Conservation (phyloP, 306 rosid species). For the Cicer bijugum region DNA sequence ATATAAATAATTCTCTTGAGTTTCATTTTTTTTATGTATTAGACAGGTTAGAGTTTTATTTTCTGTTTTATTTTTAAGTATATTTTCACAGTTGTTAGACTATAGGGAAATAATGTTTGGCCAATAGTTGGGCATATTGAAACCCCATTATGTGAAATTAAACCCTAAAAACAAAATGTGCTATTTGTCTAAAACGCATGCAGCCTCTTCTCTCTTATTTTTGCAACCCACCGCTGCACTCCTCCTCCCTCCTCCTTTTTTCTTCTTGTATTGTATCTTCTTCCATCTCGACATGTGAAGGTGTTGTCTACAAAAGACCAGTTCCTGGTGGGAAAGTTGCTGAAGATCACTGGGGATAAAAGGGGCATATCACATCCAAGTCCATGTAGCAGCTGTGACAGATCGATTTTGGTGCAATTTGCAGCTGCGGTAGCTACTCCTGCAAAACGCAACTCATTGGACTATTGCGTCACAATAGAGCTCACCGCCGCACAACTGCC, state of each 20-base stretch:
- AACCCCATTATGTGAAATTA: neutral
- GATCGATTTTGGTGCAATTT: neutral
- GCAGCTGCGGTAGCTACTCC: neutral
- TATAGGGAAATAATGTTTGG: neutral
- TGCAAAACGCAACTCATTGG: neutral
- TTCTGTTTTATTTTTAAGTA: neutral
- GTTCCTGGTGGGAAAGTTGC: neutral
- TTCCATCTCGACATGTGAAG: too few relatives aligned
- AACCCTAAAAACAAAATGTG: neutral
- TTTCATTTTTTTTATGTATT: neutral
- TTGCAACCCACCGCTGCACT: neutral
- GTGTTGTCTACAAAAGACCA: neutral
- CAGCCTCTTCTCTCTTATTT: neutral
- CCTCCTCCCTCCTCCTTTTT: neutral
- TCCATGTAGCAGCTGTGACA: neutral
- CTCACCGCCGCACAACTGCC: neutral
- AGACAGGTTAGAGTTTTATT: neutral
- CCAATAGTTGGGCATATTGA: neutral
- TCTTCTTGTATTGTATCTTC: too few relatives aligned
- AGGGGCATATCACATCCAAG: neutral
- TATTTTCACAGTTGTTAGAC: conserved; percentile 16
- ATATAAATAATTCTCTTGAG: neutral
- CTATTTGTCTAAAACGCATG: too few relatives aligned
- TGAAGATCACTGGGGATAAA: neutral
- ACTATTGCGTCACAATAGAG: neutral